phyloP scores from a whole-genome alignment of 1,139 yeast genomes.

The Taphrina wiesneri region DNA sequence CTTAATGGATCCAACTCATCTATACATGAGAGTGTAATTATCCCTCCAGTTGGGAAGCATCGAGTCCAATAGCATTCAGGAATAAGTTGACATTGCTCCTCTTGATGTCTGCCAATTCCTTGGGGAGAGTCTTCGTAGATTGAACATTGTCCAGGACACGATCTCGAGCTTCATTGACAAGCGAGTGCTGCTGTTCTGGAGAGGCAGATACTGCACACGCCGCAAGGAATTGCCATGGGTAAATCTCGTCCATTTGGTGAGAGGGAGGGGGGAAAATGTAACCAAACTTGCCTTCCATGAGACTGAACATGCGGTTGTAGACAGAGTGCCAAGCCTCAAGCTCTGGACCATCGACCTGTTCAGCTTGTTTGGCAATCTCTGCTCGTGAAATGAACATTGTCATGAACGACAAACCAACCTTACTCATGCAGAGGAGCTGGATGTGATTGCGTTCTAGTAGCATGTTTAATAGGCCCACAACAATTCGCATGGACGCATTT shows the following conservation, averaged over 20 bases:
- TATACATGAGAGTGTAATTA: conserved; percentile 34
- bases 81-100: conserved; percentile 84
- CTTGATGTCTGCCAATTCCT: conserved; percentile 60
- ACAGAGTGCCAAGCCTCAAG: conserved; percentile 75
- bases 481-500: conserved; percentile 77
- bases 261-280: conserved; percentile 65
- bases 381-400: conserved; percentile 90
- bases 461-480: conserved; percentile 75
- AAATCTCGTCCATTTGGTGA: conserved; percentile 67
- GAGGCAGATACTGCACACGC: conserved; percentile 91
- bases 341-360: conserved; percentile 52
- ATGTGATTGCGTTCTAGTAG: conserved; percentile 69
- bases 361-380: conserved; percentile 85
- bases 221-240: conserved; percentile 97
- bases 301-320: conserved; percentile 77
- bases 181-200: conserved; percentile 86
- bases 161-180: conserved; percentile 90
- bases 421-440: conserved; percentile 74
- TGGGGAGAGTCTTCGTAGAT: conserved; percentile 67
- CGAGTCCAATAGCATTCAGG: conserved; percentile 93
- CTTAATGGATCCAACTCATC: background rate
- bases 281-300: conserved; percentile 74
- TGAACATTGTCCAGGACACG: conserved; percentile 88
- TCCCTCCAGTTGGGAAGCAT: conserved; percentile 57
- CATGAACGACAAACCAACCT: conserved; percentile 80